Evolutionary conservation across 352 stramenopile genomes (phyloP), one percentile per base, ranked within the genome.

Genomic region (Pythium plurisporium): DNA sequence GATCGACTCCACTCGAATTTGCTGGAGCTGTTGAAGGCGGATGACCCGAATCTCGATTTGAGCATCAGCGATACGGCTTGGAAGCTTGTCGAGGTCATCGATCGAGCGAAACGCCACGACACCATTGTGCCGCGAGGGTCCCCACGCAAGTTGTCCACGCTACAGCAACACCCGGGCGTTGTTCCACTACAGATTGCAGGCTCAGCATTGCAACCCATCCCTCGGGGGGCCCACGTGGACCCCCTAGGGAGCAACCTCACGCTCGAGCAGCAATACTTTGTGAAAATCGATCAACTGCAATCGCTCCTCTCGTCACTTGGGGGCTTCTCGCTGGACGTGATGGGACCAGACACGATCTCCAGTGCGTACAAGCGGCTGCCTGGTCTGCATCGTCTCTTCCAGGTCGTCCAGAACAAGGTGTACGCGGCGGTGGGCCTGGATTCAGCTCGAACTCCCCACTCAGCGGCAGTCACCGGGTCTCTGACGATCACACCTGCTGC

Each of bases 271-370:
- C 73, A 86, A 42, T 86, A 80, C 37, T 22, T 79, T 19, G 72
- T 87, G 50, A 84, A 83, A 52, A 38, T 89, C 10, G 76, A 89
- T 59, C 79, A 89, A 46, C 56, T 89, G 0, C 73, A 87, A 45
- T 79, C 71, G 19, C 63, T 83, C 38, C 49, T 87, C 19, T 55
- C 60, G 27, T 60, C 69, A 6, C 53, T 89, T 4, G 62, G 54
- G 0, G 48, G 62, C 20, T 66, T 75, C 36, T 73, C 64, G 27
- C 53, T 87, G 8, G 67, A 83, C 31, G 61, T 58, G 20, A 83
- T 87, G 74, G 73, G 59, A 44, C 76, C 72, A 0, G 76, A 86
- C 8, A 72, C 67, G 9, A 85, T 87, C 45, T 73, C 74, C 11
- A 69, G 59, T 30, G 69, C 68, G 17, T 89, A 73, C 47, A 64